Percentiles rank a stretch among this genome's conserved stretches.
phyloP scores from a whole-genome alignment of 2,329 filamentous ascomycete species.

The Nannizzia gypsea region DNA sequence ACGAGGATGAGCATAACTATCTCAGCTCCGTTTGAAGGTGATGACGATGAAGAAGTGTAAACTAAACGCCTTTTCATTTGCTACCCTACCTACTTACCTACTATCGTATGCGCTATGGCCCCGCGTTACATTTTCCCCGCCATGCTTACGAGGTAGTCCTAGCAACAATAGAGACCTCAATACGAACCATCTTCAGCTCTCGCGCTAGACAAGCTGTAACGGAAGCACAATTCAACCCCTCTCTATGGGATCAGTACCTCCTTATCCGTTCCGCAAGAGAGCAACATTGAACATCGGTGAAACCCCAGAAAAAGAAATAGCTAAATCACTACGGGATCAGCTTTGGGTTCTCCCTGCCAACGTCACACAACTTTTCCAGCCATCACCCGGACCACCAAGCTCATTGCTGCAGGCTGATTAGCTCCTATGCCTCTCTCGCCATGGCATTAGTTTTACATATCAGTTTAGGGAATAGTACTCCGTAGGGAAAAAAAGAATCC shows the following conservation, averaged over 20 bases:
- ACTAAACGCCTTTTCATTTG: too few species aligned
- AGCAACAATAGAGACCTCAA: neutral
- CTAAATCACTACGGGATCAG: neutral
- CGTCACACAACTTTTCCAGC: neutral
- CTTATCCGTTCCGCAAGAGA: neutral
- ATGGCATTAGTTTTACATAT: neutral
- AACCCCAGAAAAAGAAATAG: neutral
- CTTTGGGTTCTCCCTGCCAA: neutral
- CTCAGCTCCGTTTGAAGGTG: neutral
- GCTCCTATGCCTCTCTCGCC: neutral
- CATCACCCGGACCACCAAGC: conserved; percentile 1
- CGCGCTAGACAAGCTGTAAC: neutral
- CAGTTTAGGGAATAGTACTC: neutral
- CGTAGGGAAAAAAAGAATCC: neutral
- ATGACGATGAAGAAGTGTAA: too few species aligned
- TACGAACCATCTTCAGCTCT: neutral
- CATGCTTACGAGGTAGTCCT: neutral
- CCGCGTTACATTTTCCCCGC: neutral
- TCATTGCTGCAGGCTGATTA: neutral
- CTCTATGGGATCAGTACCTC: neutral
- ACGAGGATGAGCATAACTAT: conserved; percentile 68
- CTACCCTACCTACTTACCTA: too few species aligned
- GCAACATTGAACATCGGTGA: conserved; percentile 1
- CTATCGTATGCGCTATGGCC: conserved; percentile 1
- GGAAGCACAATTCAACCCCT: neutral